These are phyloP conservation scores for Fusarium camptoceras DNA, from an alignment of 2,329 filamentous ascomycete species.

Conservation along the genomic window DNA sequence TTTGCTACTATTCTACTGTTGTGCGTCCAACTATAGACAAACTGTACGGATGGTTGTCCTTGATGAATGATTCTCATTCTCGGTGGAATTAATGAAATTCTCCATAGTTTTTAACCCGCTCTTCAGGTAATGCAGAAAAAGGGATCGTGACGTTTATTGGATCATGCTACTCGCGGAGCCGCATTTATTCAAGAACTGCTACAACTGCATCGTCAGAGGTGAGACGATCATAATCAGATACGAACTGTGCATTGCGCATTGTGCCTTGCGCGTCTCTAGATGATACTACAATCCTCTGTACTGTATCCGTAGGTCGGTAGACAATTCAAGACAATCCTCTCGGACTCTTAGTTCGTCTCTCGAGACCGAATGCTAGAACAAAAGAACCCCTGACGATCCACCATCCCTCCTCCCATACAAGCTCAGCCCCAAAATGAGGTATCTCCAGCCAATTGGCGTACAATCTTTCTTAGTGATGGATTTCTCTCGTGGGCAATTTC, in stretches of 20 bases:
- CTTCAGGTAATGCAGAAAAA: conserved; percentile 28
- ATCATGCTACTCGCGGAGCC: conserved; percentile 13
- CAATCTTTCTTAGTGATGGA: conserved; percentile 1
- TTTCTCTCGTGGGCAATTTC: conserved; percentile 24
- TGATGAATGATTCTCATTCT: conserved; percentile 1
- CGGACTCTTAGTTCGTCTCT: background rate
- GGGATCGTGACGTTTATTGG: conserved; percentile 31
- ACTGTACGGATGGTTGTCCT: background rate
- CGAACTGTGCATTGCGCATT: conserved; percentile 2
- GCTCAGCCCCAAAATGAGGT: background rate
- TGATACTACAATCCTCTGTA: background rate
- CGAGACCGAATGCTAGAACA: background rate
- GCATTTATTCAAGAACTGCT: conserved; percentile 15
- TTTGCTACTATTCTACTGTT: background rate
- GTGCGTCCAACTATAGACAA: background rate
- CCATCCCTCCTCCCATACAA: background rate
- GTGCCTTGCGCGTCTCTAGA: background rate
- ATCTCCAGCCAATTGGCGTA: background rate
- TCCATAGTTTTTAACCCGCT: conserved; percentile 31
- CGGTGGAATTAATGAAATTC: conserved; percentile 24
- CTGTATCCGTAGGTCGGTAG: background rate
- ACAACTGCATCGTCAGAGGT: background rate
- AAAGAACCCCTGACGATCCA: conserved; percentile 4
- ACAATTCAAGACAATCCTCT: background rate
- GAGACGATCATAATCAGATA: conserved; percentile 32